Conservation (phyloP, 352 stramenopile species). For the Pythium aristosporum region DNA sequence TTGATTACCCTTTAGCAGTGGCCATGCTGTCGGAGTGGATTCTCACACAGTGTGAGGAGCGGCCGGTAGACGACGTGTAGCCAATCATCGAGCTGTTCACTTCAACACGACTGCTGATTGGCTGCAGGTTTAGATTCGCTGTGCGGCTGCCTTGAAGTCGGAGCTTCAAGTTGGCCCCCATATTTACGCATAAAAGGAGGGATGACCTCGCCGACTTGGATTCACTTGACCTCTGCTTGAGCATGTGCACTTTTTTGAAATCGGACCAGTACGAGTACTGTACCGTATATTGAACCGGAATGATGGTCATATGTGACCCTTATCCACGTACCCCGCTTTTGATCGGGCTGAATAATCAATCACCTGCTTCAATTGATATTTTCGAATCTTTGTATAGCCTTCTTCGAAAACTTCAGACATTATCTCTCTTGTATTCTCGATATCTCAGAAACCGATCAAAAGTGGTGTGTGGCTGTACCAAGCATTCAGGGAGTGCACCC, state of each 20-base stretch:
- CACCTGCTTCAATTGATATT: too few species aligned
- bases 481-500: too few species aligned
- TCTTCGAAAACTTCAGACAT: too few species aligned
- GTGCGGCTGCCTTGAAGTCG: not conserved
- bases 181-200: constrained; percentile 15
- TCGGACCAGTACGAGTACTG: constrained; percentile 4
- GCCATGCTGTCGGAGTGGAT: too few species aligned
- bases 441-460: too few species aligned
- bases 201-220: not conserved
- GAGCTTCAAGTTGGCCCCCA: constrained; percentile 4
- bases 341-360: too few species aligned
- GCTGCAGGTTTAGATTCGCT: not conserved
- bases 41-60: too few species aligned
- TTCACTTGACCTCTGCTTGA: not conserved
- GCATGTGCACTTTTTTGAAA: not conserved
- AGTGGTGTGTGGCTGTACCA: too few species aligned
- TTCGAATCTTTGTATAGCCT: too few species aligned
- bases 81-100: not conserved
- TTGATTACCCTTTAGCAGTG: too few species aligned
- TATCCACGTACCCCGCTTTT: not conserved
- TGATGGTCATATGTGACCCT: not conserved
- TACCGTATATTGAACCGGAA: not conserved
- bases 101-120: not conserved
- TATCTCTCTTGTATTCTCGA: too few species aligned
- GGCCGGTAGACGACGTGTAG: not conserved